These are phyloP conservation scores for Chenopodium quinoa DNA, from an alignment of 148 eudicot genomes.

Conservation along the genomic window DNA sequence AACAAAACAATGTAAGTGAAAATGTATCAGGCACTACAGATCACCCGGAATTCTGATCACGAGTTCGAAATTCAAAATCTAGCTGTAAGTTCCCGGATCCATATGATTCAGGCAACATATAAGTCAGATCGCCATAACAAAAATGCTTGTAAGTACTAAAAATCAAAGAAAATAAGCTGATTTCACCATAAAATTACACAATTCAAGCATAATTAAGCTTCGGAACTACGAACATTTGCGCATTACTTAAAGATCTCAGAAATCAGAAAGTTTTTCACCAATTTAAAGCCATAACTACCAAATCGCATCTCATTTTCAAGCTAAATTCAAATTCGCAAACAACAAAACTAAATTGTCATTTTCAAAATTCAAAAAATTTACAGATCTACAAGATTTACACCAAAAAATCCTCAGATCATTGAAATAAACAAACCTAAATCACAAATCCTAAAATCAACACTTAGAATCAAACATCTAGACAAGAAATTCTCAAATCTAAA, in stretches of 20 bases:
- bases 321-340: background rate
- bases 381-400: slow-evolving; percentile 11
- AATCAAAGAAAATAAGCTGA: background rate
- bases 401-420: slow-evolving; percentile 2
- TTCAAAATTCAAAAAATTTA: background rate
- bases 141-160: background rate
- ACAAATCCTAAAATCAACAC: background rate
- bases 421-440: background rate
- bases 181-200: background rate
- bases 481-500: background rate
- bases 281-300: too few relatives aligned
- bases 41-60: background rate
- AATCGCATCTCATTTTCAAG: background rate
- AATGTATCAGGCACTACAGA: background rate
- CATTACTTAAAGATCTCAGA: background rate
- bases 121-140: background rate
- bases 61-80: background rate
- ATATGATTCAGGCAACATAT: background rate
- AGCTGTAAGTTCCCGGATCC: slow-evolving; percentile 1
- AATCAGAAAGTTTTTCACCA: background rate
- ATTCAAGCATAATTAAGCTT: background rate
- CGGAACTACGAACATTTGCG: background rate
- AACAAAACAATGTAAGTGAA: background rate
- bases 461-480: background rate
- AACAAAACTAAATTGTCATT: slow-evolving; percentile 5